These are phyloP conservation scores for Boehmeria nivea DNA, from an alignment of 306 rosid species.

Conservation along the genomic window DNA sequence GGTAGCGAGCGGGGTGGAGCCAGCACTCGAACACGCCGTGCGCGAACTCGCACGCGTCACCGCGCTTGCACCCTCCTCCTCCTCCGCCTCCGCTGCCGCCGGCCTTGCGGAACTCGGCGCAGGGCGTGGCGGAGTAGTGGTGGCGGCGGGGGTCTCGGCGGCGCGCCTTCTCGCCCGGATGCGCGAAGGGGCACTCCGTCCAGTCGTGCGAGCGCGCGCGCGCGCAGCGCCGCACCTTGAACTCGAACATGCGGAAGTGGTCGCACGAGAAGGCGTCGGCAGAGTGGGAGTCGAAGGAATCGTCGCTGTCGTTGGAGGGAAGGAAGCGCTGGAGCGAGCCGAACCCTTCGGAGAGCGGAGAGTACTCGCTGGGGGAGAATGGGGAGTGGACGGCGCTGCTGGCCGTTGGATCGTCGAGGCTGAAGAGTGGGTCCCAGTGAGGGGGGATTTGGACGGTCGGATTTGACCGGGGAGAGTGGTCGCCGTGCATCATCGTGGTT, in stretches of 20 bases:
- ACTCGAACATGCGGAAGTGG: conserved; percentile 81
- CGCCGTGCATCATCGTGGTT: conserved; percentile 27
- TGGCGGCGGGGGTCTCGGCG: conserved; percentile 72
- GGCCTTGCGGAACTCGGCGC: conserved; percentile 75
- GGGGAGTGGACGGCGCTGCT: conserved; percentile 21
- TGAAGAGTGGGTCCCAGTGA: conserved; percentile 27
- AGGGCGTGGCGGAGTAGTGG: conserved; percentile 62
- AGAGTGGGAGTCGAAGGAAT: conserved; percentile 26
- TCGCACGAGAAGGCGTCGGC: conserved; percentile 47
- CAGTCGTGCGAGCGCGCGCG: conserved; percentile 87
- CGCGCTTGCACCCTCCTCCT: conserved; percentile 53
- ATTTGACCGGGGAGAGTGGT: conserved; percentile 15
- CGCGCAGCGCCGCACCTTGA: conserved; percentile 57
- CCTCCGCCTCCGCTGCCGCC: conserved; percentile 59
- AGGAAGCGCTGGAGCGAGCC: conserved; percentile 37
- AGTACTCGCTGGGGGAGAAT: conserved; percentile 21
- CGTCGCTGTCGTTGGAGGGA: conserved; percentile 34
- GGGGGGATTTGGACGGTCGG: conserved; percentile 38
- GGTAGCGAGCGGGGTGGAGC: conserved; percentile 87
- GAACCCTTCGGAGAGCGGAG: conserved; percentile 30
- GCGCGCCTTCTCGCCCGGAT: conserved; percentile 92
- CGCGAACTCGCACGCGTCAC: conserved; percentile 74
- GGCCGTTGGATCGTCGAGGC: conserved; percentile 17
- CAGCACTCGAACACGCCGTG: conserved; percentile 95
- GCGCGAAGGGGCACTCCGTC: conserved; percentile 87